Evolutionary conservation across 495 filamentous ascomycete genomes (phyloP).

Genomic region (Hypoxylon subgilvum): DNA sequence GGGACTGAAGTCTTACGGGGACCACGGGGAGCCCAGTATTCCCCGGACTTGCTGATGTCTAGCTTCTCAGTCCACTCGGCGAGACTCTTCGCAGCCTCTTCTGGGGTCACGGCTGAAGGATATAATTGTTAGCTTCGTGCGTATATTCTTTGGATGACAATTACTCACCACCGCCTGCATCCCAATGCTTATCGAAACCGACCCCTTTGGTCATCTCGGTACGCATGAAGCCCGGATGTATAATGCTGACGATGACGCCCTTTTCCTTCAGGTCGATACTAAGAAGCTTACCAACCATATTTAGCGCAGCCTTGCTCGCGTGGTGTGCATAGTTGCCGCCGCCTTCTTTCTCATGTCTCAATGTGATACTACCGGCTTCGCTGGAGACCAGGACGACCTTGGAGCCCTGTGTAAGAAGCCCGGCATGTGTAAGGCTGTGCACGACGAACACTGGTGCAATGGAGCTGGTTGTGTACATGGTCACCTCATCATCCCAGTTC

Average conservation of each 20-base stretch:
- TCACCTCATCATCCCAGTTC: conserved; percentile 67
- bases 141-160: neutral
- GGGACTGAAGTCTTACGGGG: conserved; percentile 60
- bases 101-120: conserved; percentile 66
- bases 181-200: conserved; percentile 74
- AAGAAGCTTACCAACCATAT: conserved; percentile 76
- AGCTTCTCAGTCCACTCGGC: conserved; percentile 66
- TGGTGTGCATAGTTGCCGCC: conserved; percentile 78
- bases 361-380: conserved; percentile 71
- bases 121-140: conserved; percentile 7
- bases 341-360: conserved; percentile 70
- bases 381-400: conserved; percentile 71
- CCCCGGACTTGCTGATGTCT: conserved; percentile 67
- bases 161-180: conserved; percentile 65
- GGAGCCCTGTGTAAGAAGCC: conserved; percentile 54
- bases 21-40: conserved; percentile 76
- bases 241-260: conserved; percentile 66
- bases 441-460: conserved; percentile 72
- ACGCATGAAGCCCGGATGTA: conserved; percentile 78
- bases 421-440: conserved; percentile 62
- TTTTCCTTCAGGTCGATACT: conserved; percentile 69
- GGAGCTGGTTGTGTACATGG: conserved; percentile 73
- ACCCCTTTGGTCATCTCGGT: conserved; percentile 75
- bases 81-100: conserved; percentile 69
- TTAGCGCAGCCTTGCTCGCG: conserved; percentile 72